A percentile compares a stretch with the other conserved stretches of the same genome.
Evolutionary conservation across 1,139 yeast species (phyloP).

Genomic region (Taphrina wiesneri): DNA sequence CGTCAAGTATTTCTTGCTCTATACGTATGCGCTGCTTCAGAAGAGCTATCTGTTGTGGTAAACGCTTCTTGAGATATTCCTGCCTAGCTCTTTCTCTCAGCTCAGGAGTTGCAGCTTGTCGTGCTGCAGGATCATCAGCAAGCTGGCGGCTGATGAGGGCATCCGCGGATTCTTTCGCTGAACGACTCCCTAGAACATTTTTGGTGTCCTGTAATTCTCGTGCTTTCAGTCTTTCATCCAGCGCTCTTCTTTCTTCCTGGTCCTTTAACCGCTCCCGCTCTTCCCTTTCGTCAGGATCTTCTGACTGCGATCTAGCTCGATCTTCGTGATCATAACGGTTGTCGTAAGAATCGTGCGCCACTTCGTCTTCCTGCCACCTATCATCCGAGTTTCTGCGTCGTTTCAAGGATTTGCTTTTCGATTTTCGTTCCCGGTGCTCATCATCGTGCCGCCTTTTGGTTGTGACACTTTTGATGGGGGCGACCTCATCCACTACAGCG

Average conservation of each 20-base stretch:
- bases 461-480: not conserved
- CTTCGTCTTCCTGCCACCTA: constrained; percentile 35
- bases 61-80: constrained; percentile 53
- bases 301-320: not conserved
- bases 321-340: constrained; percentile 34
- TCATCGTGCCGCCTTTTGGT: not conserved
- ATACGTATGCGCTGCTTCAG: constrained; percentile 53
- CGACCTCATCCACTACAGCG: constrained; percentile 35
- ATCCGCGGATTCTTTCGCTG: constrained; percentile 30
- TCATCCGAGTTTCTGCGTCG: constrained; percentile 34
- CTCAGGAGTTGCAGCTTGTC: constrained; percentile 43
- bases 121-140: constrained; percentile 41
- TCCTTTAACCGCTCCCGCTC: constrained; percentile 41
- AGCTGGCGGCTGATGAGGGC: constrained; percentile 37
- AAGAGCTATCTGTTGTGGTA: constrained; percentile 51
- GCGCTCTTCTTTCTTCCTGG: constrained; percentile 44
- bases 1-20: constrained; percentile 51
- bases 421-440: not conserved
- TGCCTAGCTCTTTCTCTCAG: constrained; percentile 55
- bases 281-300: constrained; percentile 20
- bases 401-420: not conserved
- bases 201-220: constrained; percentile 40
- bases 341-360: constrained; percentile 26
- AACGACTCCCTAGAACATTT: constrained; percentile 36
- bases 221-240: constrained; percentile 43